phyloP scores from a whole-genome alignment of 768 basidiomycete species.

The Brasilioporus rufonigricans region DNA sequence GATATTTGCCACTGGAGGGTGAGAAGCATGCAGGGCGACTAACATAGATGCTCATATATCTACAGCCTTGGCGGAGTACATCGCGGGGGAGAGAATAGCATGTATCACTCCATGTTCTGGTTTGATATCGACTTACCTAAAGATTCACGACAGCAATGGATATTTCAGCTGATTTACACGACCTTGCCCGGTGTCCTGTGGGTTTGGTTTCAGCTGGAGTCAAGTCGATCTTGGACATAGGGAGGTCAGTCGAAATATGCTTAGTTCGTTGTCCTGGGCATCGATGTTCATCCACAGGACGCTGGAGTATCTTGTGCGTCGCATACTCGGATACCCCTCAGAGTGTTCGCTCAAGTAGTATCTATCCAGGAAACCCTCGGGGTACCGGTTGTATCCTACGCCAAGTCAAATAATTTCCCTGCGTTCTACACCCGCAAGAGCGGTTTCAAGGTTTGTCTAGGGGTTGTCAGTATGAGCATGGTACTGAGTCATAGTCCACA shows the following conservation, averaged over 20 bases:
- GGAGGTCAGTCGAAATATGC: conserved; percentile 42
- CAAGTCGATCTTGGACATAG: conserved; percentile 94
- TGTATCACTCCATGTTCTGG: conserved; percentile 12
- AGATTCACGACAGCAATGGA: conserved; percentile 73
- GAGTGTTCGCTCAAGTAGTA: background rate
- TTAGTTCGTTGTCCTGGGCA: background rate
- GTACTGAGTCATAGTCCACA: conserved; percentile 29
- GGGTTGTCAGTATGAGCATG: background rate
- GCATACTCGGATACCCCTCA: background rate
- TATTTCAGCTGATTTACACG: conserved; percentile 89
- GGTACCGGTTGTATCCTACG: conserved; percentile 84
- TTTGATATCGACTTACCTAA: conserved; percentile 1
- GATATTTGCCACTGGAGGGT: conserved; percentile 95
- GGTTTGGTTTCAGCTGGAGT: conserved; percentile 91
- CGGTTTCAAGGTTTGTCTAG: conserved; percentile 58
- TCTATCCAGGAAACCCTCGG: conserved; percentile 83
- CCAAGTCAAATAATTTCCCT: conserved; percentile 77
- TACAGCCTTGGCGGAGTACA: conserved; percentile 81
- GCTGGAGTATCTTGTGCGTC: conserved; percentile 69
- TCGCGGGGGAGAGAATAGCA: conserved; percentile 68
- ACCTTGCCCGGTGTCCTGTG: conserved; percentile 86
- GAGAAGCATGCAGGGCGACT: conserved; percentile 23
- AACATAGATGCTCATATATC: conserved; percentile 4
- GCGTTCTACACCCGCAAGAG: conserved; percentile 89
- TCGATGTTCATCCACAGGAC: conserved; percentile 46